A percentile compares a stretch with the other conserved stretches of the same genome.
phyloP scores from a whole-genome alignment of 768 basidiomycete species.

The Kwoniella dendrophila region DNA sequence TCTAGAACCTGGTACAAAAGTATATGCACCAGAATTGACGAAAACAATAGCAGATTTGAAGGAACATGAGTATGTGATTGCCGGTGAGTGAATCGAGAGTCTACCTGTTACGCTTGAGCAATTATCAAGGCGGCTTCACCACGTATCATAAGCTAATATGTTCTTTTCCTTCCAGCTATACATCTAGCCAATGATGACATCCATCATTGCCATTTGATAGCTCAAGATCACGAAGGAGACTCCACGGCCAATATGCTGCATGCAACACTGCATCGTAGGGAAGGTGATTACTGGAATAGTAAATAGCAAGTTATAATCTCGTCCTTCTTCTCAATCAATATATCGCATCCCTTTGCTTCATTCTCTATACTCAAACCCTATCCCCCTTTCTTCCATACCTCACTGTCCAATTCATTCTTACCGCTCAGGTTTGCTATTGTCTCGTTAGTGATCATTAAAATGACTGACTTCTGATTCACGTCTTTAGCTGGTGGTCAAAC shows the following conservation, averaged over 20 bases:
- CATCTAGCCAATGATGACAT: slow-evolving; percentile 55
- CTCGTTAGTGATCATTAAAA: not conserved
- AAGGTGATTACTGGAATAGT: slow-evolving; percentile 55
- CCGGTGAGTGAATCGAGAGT: slow-evolving; percentile 31
- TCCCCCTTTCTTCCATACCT: not conserved
- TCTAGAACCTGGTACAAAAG: slow-evolving; percentile 46
- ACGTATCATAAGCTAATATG: not conserved
- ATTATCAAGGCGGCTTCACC: no score
- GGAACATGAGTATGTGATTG: slow-evolving; percentile 42
- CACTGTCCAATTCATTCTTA: no score
- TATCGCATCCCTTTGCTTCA: not conserved
- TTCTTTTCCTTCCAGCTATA: slow-evolving; percentile 26
- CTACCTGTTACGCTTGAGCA: not conserved
- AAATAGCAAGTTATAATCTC: slow-evolving; percentile 43
- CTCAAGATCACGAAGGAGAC: slow-evolving; percentile 52
- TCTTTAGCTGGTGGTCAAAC: slow-evolving; percentile 47
- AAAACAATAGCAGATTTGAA: slow-evolving; percentile 31
- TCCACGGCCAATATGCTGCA: slow-evolving; percentile 51
- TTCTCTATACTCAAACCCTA: not conserved
- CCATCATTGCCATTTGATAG: slow-evolving; percentile 45
- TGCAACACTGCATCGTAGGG: slow-evolving; percentile 50
- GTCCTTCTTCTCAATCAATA: not conserved
- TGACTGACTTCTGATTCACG: not conserved
- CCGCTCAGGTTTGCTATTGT: no score
- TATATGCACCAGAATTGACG: slow-evolving; percentile 35